These are phyloP conservation scores for Wickerhamomyces sydowiorum DNA, from an alignment of 805 yeast species.

Conservation along the genomic window DNA sequence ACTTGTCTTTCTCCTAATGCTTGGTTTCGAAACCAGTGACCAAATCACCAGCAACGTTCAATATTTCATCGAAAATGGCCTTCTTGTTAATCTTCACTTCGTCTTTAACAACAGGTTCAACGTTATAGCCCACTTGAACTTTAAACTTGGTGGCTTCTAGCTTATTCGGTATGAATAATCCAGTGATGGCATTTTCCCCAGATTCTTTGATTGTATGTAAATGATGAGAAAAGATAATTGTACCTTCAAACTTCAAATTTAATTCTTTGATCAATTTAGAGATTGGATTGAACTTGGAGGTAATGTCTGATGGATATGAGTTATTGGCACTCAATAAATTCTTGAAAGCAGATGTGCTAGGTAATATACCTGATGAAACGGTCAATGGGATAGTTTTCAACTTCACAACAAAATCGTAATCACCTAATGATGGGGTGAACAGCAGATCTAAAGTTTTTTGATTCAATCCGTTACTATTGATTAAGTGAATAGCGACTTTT, in stretches of 20 bases:
- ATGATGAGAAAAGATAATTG: slow-evolving; percentile 63
- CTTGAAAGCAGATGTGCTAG: slow-evolving; percentile 45
- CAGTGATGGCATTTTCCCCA: slow-evolving; percentile 64
- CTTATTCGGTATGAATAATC: slow-evolving; percentile 70
- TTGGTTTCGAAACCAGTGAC: slow-evolving; percentile 31
- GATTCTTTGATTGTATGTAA: slow-evolving; percentile 46
- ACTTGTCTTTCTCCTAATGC: background rate
- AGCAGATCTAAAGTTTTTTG: slow-evolving; percentile 43
- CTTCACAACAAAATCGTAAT: slow-evolving; percentile 75
- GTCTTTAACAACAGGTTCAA: slow-evolving; percentile 52
- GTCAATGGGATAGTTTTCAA: slow-evolving; percentile 42
- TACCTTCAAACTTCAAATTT: slow-evolving; percentile 55
- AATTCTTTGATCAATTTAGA: slow-evolving; percentile 56
- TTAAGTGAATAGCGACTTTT: slow-evolving; percentile 59
- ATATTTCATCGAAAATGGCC: slow-evolving; percentile 69
- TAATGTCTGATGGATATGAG: slow-evolving; percentile 31
- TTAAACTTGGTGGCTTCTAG: slow-evolving; percentile 62
- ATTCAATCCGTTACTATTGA: slow-evolving; percentile 39
- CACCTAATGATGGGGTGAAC: slow-evolving; percentile 78
- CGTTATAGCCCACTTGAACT: slow-evolving; percentile 71
- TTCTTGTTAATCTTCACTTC: slow-evolving; percentile 60
- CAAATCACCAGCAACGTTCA: slow-evolving; percentile 62
- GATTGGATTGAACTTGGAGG: slow-evolving; percentile 53
- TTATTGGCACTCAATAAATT: slow-evolving; percentile 38
- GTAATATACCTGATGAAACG: slow-evolving; percentile 48